Evolutionary conservation across 352 stramenopile genomes (phyloP).

Genomic region (Thraustochytrium sp.): DNA sequence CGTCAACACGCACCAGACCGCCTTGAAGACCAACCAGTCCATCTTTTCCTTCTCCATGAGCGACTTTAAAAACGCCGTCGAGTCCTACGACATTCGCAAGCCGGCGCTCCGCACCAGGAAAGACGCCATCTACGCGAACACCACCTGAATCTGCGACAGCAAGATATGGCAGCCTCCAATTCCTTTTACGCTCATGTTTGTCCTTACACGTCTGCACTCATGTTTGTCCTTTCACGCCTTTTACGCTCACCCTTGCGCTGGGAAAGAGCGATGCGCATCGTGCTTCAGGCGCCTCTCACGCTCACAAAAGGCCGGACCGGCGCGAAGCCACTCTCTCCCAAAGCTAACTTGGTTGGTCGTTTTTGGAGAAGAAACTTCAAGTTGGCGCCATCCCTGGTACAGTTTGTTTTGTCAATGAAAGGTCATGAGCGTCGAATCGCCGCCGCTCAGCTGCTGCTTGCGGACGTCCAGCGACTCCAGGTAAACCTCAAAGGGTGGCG

Average conservation of each 20-base stretch:
- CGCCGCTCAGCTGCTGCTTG: background rate
- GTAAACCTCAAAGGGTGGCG: conserved; percentile 27
- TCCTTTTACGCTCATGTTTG: background rate
- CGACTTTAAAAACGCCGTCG: background rate
- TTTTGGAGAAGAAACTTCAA: no score
- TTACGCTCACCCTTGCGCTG: no score
- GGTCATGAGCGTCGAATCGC: no score
- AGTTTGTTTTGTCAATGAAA: no score
- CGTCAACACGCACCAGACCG: background rate
- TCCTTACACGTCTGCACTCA: background rate
- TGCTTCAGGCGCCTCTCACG: background rate
- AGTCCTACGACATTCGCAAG: background rate
- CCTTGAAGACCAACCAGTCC: conserved; percentile 34
- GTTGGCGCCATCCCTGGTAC: no score
- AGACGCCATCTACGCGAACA: background rate
- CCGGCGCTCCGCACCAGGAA: background rate
- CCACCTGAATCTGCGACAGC: background rate
- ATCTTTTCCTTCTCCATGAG: background rate
- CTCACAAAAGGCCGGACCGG: background rate
- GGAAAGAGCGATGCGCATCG: no score
- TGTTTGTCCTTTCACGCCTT: background rate
- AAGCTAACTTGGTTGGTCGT: background rate
- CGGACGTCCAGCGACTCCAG: background rate
- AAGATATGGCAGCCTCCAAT: background rate
- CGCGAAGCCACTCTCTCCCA: background rate